Evolutionary conservation across 208 protist genomes (phyloP).

Genomic region (Acanthamoeba royreba): DNA sequence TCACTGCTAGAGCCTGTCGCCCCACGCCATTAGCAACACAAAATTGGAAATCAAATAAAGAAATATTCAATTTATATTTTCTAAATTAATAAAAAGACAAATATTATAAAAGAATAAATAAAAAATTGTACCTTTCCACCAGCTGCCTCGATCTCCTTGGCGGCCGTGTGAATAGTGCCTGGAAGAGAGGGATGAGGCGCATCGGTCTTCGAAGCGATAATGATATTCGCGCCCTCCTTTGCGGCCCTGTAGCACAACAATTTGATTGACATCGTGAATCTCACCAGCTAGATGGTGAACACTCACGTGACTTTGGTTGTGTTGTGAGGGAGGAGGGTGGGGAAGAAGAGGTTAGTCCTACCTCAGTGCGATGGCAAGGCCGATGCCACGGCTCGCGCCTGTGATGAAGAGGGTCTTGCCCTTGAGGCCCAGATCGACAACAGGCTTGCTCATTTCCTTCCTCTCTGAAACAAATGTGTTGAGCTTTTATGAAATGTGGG

Average conservation of each 20-base stretch:
- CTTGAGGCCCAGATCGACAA: conserved; percentile 49
- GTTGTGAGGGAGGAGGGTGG: not conserved
- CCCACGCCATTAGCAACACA: too few species aligned
- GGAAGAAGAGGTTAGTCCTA: not conserved
- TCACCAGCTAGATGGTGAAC: not conserved
- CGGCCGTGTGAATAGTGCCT: conserved; percentile 83
- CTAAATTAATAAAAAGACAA: not conserved
- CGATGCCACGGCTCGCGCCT: conserved; percentile 79
- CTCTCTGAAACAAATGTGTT: too few species aligned
- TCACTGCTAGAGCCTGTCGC: conserved; percentile 55
- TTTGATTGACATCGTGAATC: not conserved
- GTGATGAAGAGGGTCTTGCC: conserved; percentile 78
- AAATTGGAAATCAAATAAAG: not conserved
- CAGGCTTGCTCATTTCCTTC: not conserved
- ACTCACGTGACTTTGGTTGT: not conserved
- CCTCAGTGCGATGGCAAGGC: conserved; percentile 70
- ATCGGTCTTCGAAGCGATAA: conserved; percentile 81
- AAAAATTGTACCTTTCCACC: conserved; percentile 7
- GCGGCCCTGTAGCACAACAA: conserved; percentile 50
- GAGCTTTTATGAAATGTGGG: too few species aligned
- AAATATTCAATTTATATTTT: not conserved
- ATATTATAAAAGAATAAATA: not conserved
- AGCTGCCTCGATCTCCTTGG: conserved; percentile 76
- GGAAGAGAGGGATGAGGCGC: conserved; percentile 66
- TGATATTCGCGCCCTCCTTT: conserved; percentile 78